Evolutionary conservation across 2,329 filamentous ascomycete genomes (phyloP).

Genomic region (Talaromyces amestolkiae): DNA sequence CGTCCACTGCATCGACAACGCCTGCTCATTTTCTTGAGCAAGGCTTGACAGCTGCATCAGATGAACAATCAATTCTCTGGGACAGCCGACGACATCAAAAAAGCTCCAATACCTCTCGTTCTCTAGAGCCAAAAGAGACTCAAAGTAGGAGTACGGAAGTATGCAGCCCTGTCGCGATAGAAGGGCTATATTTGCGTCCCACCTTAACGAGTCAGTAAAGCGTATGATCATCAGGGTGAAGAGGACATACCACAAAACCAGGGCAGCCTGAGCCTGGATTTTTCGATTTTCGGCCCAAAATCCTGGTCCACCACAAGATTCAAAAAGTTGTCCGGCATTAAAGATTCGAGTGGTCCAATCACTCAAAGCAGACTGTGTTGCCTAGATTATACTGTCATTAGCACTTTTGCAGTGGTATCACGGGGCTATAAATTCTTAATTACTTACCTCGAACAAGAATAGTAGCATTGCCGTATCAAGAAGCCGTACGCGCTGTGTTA

Average conservation of each 20-base stretch:
- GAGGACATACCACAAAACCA: constrained; percentile 12
- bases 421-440: too few relatives aligned
- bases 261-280: constrained; percentile 3
- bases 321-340: neutral
- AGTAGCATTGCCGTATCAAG: constrained; percentile 12
- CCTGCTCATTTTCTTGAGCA: constrained; percentile 5
- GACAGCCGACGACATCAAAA: constrained; percentile 13
- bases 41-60: constrained; percentile 12
- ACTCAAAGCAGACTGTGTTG: constrained; percentile 9
- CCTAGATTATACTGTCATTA: neutral
- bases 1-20: neutral
- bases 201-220: neutral
- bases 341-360: constrained; percentile 10
- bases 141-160: constrained; percentile 10
- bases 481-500: neutral
- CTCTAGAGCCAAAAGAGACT: constrained; percentile 1
- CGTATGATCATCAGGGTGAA: neutral
- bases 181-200: constrained; percentile 13
- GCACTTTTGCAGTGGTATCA: neutral
- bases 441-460: constrained; percentile 5
- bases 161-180: constrained; percentile 4
- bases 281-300: neutral
- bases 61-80: constrained; percentile 8
- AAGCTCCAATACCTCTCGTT: constrained; percentile 7
- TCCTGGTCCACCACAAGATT: neutral